Base-by-base conservation (phyloP, 192 early-diverging fungal species). In the Podila epigama region DNA sequence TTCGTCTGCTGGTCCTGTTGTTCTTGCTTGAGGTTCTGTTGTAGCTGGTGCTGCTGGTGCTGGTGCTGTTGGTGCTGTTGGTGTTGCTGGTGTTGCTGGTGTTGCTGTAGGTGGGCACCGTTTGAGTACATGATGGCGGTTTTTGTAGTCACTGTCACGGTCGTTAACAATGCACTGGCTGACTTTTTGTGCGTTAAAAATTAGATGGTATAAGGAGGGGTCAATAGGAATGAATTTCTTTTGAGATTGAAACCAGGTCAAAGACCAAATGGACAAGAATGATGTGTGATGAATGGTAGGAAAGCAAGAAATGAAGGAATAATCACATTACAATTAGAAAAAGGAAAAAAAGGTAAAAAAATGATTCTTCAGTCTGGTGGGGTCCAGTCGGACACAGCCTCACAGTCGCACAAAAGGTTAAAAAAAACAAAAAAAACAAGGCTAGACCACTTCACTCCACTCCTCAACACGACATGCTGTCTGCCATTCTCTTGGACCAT, bases 51-150 rank as follows among this genome's bases (percentile, higher is more conserved):
- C 52, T 57, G 65, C 3, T 60, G 42, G n/a, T 67, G 37, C 4
- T 42, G 65, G 16, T 67, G 65, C 32, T 67, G 54, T 2, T 54
- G 51, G 16, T 55, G 51, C 27, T 59, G 60, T 57, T 59, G 27
- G 27, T 75, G 61, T 32, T 75, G 70, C 58, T 75, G 63, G 6
- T 66, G 58, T 36, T 66, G 42, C 27, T 15, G 28, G 29, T 61
- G 32, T 22, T 55, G 44, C 18, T 51, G n/a, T n/a, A n/a, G 18
- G 20, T 48, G 44, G 52, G 11, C 29, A 2, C 29, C 52, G 25
- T 31, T 27, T 1, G 27, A 31, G 29, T 54, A 54, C 52, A 54
- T 54, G 25, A 28, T 28, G 44, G 39, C 28, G 60, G 59, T 34
- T 42, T 58, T 66, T 32, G 33, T 12, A 2, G n/a, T 34, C 32